phyloP scores from a whole-genome alignment of 2,329 filamentous ascomycete genomes.

The Leptoxyphium fumago region DNA sequence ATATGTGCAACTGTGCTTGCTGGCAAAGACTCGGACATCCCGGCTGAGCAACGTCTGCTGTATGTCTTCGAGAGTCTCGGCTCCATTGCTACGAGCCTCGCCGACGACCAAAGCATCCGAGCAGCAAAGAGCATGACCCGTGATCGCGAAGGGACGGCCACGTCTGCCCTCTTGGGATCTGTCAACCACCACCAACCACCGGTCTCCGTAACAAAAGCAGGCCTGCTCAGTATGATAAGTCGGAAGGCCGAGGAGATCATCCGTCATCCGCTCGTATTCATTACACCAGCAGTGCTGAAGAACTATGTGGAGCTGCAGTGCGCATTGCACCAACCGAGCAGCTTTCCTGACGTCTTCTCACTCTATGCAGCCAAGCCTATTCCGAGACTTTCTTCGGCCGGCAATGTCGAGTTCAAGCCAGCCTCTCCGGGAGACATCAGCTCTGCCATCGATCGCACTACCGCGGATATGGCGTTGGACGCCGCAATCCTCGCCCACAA shows the following conservation, averaged over 20 bases:
- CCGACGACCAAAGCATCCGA: slow-evolving; percentile 1
- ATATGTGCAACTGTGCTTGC: slow-evolving; percentile 13
- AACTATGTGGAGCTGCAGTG: slow-evolving; percentile 66
- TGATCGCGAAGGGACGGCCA: slow-evolving; percentile 25
- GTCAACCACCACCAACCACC: slow-evolving; percentile 23
- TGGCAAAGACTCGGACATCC: slow-evolving; percentile 10
- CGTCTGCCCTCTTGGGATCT: slow-evolving; percentile 39
- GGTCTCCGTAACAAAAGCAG: slow-evolving; percentile 22
- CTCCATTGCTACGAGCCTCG: slow-evolving; percentile 9
- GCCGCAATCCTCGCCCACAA: slow-evolving; percentile 68
- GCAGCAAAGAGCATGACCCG: not conserved
- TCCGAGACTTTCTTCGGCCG: slow-evolving; percentile 37
- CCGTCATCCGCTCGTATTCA: slow-evolving; percentile 61
- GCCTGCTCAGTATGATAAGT: slow-evolving; percentile 31
- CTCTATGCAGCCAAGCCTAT: slow-evolving; percentile 74
- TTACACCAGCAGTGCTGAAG: slow-evolving; percentile 57
- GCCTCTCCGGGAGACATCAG: slow-evolving; percentile 48
- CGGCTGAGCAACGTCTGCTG: slow-evolving; percentile 16
- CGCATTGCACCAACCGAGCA: slow-evolving; percentile 55
- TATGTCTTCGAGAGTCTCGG: slow-evolving; percentile 20
- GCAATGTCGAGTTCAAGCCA: slow-evolving; percentile 38
- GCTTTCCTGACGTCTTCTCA: slow-evolving; percentile 64
- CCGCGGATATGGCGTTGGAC: slow-evolving; percentile 61
- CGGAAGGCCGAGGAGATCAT: slow-evolving; percentile 53
- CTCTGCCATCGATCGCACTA: slow-evolving; percentile 53